Evolutionary conservation across 495 filamentous ascomycete species (phyloP), one percentile per base, ranked within the genome.

Genomic region (Lasiosphaeris hirsuta): DNA sequence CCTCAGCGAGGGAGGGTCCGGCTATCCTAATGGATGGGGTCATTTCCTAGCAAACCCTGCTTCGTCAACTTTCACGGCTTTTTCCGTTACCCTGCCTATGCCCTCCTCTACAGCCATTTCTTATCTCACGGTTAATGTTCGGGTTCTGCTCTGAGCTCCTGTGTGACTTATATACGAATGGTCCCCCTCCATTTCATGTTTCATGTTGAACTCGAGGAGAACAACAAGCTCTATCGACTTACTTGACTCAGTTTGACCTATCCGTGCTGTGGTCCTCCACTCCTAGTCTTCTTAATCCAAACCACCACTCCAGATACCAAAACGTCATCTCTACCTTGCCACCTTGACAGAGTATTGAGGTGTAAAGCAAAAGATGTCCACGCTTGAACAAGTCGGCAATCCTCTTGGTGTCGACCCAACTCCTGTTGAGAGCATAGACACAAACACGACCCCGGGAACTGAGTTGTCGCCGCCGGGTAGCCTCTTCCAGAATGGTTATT

Each of bases 381-480:
- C 62, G 19, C 61, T 71, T 57, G 64, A 55, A 15, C 50, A 60
- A 33, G 44, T 69, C 50, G 71, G 72, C 6, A 56, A 62, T 10
- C 59, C 44, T 30, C 62, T 63, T 35, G 72, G 67, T 44, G 66
- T 69, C 42, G 69, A 75, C 47, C 67, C 67, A 15, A 73, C 71
- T 49, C 75, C 74, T 10, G 64, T 65, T 13, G 70, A 66, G 36
- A 76, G 68, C 57, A 63, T 64, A 53, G 74, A 72, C 38, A 76
- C 69, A 61, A 76, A 75, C 59, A 70, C 68, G 11, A 80, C 76
- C 9, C 76, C 77, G 9, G 67, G 72, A 56, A 78, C 78, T 23
- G 79, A 82, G 64, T 67, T 78, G 58, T 81, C 78, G 14, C 75
- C 76, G 53, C 77, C 78, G 42, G 69, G 63, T 1, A 83, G 77